Evolutionary conservation across 441 rosid genomes (phyloP), one percentile per base, ranked within the genome.

Genomic region (Adansonia gregorii): DNA sequence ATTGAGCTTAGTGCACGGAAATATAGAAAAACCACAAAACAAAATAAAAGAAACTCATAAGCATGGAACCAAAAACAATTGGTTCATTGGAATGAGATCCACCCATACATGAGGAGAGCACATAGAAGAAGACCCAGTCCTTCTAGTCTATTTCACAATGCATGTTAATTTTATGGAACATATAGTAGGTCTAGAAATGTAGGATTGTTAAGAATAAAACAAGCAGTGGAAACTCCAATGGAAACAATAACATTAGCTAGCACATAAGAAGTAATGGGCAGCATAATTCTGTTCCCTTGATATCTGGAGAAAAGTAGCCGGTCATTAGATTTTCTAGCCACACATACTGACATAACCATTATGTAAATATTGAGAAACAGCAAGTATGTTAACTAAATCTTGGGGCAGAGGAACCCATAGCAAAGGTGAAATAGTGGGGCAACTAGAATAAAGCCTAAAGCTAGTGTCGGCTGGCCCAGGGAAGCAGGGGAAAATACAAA

Each of bases 391-490:
- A 41, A 15, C 51, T 56, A 19, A 20, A 58, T 41, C 52, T 73
- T 58, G 52, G 20, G 51, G 67, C 6, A 17, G 11, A 22, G 19
- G 35, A 59, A 59, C 41, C 59, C 54, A 12, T 17, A 41, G 39
- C n/a, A 19, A 20, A 73, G n/a, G 20, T 41, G 55, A 5, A 15
- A 35, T 24, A n/a, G n/a, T 10, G 43, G 8, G 15, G 27, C 12
- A 54, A 27, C 75, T 31, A 72, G 39, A 14, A 14, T 54, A 46
- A 68, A 68, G 54, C 65, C 69, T 31, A 20, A 24, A 70, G 74
- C 45, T 14, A 51, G 41, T 4, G 66, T 11, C 17, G 5, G 20
- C 19, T 35, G 68, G 59, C 20, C 68, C 11, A 14, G 4, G 68
- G 17, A 27, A 20, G 45, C 1, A 35, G 46, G 4, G 46, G 1